Evolutionary conservation across 768 basidiomycete species (phyloP).

Genomic region (Heimioporus sp.): DNA sequence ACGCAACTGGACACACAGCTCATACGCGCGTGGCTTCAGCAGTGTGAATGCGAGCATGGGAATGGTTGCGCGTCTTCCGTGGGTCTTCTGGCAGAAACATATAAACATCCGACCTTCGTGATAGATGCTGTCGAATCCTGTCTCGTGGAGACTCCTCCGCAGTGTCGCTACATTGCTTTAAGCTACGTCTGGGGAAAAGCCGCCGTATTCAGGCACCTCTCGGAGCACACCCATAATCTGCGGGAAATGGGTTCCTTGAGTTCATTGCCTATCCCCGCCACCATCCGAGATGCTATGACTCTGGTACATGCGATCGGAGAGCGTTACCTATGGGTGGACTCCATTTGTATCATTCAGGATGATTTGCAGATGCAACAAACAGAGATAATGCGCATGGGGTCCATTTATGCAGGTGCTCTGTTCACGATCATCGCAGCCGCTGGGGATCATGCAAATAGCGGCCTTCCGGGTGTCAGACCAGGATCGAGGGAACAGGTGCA

Average conservation of each 20-base stretch:
- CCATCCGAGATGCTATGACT: slow-evolving; percentile 23
- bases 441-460: slow-evolving; percentile 6
- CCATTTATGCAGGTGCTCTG: slow-evolving; percentile 14
- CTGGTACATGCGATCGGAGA: slow-evolving; percentile 19
- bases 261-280: slow-evolving; percentile 14
- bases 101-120: slow-evolving; percentile 10
- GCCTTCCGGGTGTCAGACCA: slow-evolving; percentile 8
- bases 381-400: slow-evolving; percentile 22
- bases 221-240: slow-evolving; percentile 1
- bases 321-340: slow-evolving; percentile 27
- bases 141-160: slow-evolving; percentile 14
- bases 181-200: slow-evolving; percentile 23
- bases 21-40: slow-evolving; percentile 13
- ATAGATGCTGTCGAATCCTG: slow-evolving; percentile 16
- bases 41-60: slow-evolving; percentile 11
- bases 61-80: slow-evolving; percentile 2
- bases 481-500: slow-evolving; percentile 7
- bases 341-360: slow-evolving; percentile 23
- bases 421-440: slow-evolving; percentile 21
- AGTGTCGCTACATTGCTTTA: slow-evolving; percentile 23
- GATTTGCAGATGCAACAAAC: slow-evolving; percentile 11
- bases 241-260: slow-evolving; percentile 1
- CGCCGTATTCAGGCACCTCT: slow-evolving; percentile 9
- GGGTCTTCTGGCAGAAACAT: neutral
- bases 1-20: slow-evolving; percentile 5